Evolutionary conservation across 257 asterid genomes (phyloP).

Genomic region (Galeopsis tetrahit): DNA sequence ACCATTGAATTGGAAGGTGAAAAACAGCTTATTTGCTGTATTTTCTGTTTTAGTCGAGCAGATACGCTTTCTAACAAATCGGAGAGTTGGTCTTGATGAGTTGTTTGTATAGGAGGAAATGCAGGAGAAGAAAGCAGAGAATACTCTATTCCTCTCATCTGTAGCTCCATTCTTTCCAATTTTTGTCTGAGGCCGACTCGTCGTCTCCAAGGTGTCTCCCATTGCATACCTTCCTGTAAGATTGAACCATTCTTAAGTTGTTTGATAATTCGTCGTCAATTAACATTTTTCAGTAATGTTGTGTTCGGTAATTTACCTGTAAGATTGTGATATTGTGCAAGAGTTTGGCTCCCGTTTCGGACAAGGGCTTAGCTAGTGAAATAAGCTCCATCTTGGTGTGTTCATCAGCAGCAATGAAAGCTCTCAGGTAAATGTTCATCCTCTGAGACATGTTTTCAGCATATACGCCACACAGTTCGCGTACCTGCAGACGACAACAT

Average conservation of each 20-base stretch:
- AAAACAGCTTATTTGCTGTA: conserved; percentile 42
- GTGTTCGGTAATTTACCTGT: conserved; percentile 41
- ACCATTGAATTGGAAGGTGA: conserved; percentile 38
- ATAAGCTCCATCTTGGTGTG: conserved; percentile 39
- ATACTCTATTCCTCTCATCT: conserved; percentile 63
- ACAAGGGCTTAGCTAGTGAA: conserved; percentile 54
- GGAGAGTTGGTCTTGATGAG: conserved; percentile 36
- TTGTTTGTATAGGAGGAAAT: conserved; percentile 32
- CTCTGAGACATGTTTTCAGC: conserved; percentile 60
- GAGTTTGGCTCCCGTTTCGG: conserved; percentile 64
- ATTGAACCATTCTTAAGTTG: too few species aligned
- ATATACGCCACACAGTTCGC: conserved; percentile 44
- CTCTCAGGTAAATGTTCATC: conserved; percentile 52
- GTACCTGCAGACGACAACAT: conserved; percentile 36
- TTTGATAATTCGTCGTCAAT: neutral
- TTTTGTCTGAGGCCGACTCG: conserved; percentile 36
- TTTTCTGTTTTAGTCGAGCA: conserved; percentile 39
- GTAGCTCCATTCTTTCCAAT: conserved; percentile 49
- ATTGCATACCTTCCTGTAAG: conserved; percentile 57
- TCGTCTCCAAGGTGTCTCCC: conserved; percentile 68
- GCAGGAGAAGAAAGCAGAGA: conserved; percentile 42
- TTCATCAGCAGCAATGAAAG: conserved; percentile 36
- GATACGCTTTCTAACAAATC: conserved; percentile 30
- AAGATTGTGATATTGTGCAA: conserved; percentile 49
- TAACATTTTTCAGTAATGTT: too few species aligned